Evolutionary conservation across 495 filamentous ascomycete genomes (phyloP).

Genomic region (Aspergillus carlsbadensis): DNA sequence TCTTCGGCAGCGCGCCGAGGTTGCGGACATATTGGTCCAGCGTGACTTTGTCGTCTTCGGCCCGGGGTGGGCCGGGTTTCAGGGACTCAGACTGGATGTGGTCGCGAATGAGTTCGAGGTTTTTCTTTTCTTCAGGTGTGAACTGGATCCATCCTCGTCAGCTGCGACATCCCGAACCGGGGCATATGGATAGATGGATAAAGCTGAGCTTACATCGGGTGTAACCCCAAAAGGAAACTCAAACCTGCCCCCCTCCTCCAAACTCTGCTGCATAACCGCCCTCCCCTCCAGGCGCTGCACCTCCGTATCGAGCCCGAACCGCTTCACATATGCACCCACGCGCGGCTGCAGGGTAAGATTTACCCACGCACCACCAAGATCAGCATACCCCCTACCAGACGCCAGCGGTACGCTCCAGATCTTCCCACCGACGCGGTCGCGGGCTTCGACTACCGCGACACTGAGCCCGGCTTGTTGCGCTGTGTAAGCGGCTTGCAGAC

Average conservation of each 20-base stretch:
- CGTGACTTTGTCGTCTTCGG: slow-evolving; percentile 27
- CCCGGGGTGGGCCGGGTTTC: slow-evolving; percentile 7
- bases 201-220: background rate
- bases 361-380: slow-evolving; percentile 54
- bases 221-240: slow-evolving; percentile 12
- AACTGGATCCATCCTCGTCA: slow-evolving; percentile 16
- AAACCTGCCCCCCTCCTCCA: background rate
- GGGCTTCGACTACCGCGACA: slow-evolving; percentile 44
- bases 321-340: slow-evolving; percentile 33
- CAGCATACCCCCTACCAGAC: slow-evolving; percentile 22
- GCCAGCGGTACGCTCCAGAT: slow-evolving; percentile 27
- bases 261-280: slow-evolving; percentile 28
- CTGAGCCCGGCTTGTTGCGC: slow-evolving; percentile 37
- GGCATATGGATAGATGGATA: background rate
- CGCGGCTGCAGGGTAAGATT: slow-evolving; percentile 49
- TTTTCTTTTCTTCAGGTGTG: slow-evolving; percentile 30
- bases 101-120: slow-evolving; percentile 10
- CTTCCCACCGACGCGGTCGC: slow-evolving; percentile 52
- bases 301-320: slow-evolving; percentile 39
- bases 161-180: background rate
- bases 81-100: slow-evolving; percentile 15
- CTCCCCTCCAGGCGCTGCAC: slow-evolving; percentile 42
- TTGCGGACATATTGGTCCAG: slow-evolving; percentile 27
- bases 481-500: slow-evolving; percentile 44
- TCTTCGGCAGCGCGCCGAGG: slow-evolving; percentile 19